phyloP scores from a whole-genome alignment of 768 basidiomycete species.

The Mycena leptocephala region DNA sequence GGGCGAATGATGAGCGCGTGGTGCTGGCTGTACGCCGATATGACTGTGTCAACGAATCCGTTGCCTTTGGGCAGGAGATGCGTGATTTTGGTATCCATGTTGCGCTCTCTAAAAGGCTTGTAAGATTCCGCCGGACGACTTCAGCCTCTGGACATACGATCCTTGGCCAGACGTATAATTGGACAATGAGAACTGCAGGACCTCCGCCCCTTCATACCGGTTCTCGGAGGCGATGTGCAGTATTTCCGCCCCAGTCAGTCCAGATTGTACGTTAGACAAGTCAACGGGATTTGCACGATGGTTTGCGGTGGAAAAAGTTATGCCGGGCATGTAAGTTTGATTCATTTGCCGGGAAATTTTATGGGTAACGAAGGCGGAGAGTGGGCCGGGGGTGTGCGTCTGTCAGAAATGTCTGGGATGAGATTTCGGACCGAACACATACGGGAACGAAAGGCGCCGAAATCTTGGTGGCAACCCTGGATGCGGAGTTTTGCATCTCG shows the following conservation, averaged over 20 bases:
- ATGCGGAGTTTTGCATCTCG: background rate
- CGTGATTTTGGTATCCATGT: background rate
- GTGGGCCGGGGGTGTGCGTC: background rate
- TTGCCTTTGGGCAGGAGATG: background rate
- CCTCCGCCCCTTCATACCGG: background rate
- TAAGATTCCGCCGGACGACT: no score
- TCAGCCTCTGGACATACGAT: no score
- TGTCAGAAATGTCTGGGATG: background rate
- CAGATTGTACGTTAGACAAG: background rate
- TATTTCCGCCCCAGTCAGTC: background rate
- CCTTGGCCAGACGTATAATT: no score
- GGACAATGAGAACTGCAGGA: background rate
- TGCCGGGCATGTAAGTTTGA: background rate
- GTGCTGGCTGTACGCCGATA: constrained; percentile 54
- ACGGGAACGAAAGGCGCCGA: background rate
- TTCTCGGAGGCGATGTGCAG: background rate
- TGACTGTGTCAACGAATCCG: constrained; percentile 34
- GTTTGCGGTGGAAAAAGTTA: background rate
- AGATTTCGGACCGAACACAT: background rate
- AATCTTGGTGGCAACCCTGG: background rate
- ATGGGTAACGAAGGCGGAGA: background rate
- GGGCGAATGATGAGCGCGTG: constrained; percentile 56
- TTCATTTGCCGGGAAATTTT: background rate
- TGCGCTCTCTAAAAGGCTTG: background rate
- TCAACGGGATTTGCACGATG: background rate